Evolutionary conservation across 495 filamentous ascomycete genomes (phyloP).

Genomic region (Penicillium coffeae): DNA sequence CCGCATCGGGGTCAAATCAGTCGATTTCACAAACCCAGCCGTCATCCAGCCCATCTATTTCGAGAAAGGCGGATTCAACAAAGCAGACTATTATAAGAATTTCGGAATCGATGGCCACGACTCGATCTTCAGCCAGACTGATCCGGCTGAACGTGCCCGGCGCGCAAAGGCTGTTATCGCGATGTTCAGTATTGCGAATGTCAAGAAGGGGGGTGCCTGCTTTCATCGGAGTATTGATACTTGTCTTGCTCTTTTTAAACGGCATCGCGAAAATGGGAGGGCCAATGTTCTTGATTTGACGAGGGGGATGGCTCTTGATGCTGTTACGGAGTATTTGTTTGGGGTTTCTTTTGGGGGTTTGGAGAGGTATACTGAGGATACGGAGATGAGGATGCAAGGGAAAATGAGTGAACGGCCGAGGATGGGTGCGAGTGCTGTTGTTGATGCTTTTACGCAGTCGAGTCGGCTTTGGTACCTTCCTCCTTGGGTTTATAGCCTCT

Average conservation of each 20-base stretch:
- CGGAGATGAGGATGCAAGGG: too few species aligned
- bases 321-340: slow-evolving; percentile 44
- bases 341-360: slow-evolving; percentile 40
- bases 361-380: slow-evolving; percentile 27
- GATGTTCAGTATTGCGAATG: slow-evolving; percentile 43
- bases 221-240: slow-evolving; percentile 35
- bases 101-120: slow-evolving; percentile 49
- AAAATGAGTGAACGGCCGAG: too few species aligned
- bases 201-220: slow-evolving; percentile 19
- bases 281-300: slow-evolving; percentile 42
- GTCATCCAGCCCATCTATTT: slow-evolving; percentile 45
- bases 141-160: slow-evolving; percentile 31
- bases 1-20: slow-evolving; percentile 46
- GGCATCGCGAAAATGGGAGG: slow-evolving; percentile 21
- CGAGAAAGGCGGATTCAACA: slow-evolving; percentile 43
- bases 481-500: slow-evolving; percentile 29
- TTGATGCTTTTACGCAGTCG: slow-evolving; percentile 45
- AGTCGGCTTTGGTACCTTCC: slow-evolving; percentile 45
- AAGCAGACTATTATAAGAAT: slow-evolving; percentile 45
- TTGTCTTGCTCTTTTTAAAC: slow-evolving; percentile 32
- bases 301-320: slow-evolving; percentile 43
- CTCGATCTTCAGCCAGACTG: slow-evolving; percentile 49
- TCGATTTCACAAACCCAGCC: slow-evolving; percentile 40
- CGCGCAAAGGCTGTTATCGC: slow-evolving; percentile 47
- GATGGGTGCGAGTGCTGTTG: slow-evolving; percentile 35